Evolutionary conservation across 805 yeast species (phyloP), one percentile per base, ranked within the genome.

Genomic region (Candida argentea): DNA sequence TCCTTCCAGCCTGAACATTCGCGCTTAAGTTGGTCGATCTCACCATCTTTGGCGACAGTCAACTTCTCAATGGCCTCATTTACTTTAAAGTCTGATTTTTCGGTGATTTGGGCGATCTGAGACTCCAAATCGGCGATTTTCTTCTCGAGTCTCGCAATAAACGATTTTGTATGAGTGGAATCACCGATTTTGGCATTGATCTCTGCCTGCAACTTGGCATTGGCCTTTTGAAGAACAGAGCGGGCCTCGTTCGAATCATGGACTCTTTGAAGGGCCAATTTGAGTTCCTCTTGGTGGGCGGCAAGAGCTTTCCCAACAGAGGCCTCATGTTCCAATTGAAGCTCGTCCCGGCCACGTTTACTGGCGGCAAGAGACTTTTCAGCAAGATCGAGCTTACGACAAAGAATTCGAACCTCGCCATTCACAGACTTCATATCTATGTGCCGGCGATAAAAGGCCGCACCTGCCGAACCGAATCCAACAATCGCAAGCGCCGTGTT

Each of bases 51-150:
- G 13, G 36, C 39, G 6, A 44, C 46, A 5, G 41, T 34, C 22
- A 44, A 24, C 17, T 30, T 35, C 22, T 53, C 55, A 25, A 52
- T 32, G 22, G 47, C 45, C 19, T 33, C 21, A 30, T 46, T 50
- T 33, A 52, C 39, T 26, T 48, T 46, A 38, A 42, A 44, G 12
- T 46, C 43, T 22, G 40, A 39, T 14, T 46, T 39, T 20, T 35
- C 31, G 21, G 36, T 32, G 14, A 35, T 12, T n/a, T 28, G 13
- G 6, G 30, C 32, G 6, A 24, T 26, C 17, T 35, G 35, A 17
- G 24, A 23, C 13, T 15, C 32, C 14, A 33, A 22, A 14, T 12
- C 19, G n/a, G 12, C 13, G 21, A 16, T 22, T 5, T 16, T 6
- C 9, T 18, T 24, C n/a, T n/a, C n/a, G n/a, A n/a, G n/a, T n/a